Evolutionary conservation across 192 early-diverging fungal genomes (phyloP).

Genomic region (Podila clonocystis): DNA sequence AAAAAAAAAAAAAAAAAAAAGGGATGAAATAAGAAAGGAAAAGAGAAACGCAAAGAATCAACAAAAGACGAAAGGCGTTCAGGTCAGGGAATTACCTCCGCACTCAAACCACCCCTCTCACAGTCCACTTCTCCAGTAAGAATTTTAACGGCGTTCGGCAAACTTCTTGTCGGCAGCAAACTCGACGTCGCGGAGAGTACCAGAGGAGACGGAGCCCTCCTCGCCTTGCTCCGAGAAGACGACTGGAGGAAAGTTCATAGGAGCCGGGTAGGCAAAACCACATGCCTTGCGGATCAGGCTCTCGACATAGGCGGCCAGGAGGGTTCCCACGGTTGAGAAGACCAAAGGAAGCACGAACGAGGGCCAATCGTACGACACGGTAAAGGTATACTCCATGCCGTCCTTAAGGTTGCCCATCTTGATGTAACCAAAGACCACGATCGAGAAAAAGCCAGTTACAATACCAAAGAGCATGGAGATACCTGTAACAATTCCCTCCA

Average conservation of each 20-base stretch:
- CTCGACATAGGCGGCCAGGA: slow-evolving; percentile 16
- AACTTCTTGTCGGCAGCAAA: slow-evolving; percentile 7
- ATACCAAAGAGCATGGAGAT: slow-evolving; percentile 25
- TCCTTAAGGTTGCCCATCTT: slow-evolving; percentile 22
- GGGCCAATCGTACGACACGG: slow-evolving; percentile 41
- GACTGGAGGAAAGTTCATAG: slow-evolving; percentile 19
- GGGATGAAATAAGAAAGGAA: neutral
- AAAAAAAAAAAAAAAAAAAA: neutral
- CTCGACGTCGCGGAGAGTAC: slow-evolving; percentile 22
- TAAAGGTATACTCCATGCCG: slow-evolving; percentile 28
- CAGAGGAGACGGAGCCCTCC: slow-evolving; percentile 6
- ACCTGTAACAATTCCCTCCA: slow-evolving; percentile 45
- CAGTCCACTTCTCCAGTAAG: neutral
- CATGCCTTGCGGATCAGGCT: slow-evolving; percentile 5
- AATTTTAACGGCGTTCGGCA: neutral
- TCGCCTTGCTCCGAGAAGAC: slow-evolving; percentile 8
- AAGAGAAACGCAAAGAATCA: neutral
- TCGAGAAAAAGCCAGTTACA: slow-evolving; percentile 39
- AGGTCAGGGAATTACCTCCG: neutral
- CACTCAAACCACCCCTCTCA: neutral
- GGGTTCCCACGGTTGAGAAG: slow-evolving; percentile 22
- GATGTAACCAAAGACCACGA: slow-evolving; percentile 43
- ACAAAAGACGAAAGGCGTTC: neutral
- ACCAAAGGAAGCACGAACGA: slow-evolving; percentile 30
- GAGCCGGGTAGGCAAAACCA: slow-evolving; percentile 26